Conservation (phyloP, 345 rosid species). For the Cardiospermum halicacabum region DNA sequence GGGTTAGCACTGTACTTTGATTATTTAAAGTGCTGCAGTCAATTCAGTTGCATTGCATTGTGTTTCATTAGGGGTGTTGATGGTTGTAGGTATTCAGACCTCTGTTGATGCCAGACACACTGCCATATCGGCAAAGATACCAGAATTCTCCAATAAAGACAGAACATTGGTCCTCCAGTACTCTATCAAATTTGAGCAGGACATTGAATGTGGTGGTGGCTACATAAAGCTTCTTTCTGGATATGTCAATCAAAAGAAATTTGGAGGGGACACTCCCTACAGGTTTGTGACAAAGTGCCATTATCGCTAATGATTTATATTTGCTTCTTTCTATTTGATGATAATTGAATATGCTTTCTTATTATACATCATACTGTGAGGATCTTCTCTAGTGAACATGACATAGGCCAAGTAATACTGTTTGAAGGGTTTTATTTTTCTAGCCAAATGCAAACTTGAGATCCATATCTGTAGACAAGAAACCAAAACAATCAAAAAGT, state of each 20-base stretch:
- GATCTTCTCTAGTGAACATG: background rate
- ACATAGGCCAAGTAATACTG: background rate
- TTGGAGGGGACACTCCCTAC: slow-evolving; percentile 46
- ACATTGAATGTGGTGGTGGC: slow-evolving; percentile 55
- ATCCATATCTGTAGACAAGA: background rate
- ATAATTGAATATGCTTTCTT: background rate
- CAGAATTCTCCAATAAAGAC: slow-evolving; percentile 44
- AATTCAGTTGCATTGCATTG: background rate
- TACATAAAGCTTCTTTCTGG: slow-evolving; percentile 46
- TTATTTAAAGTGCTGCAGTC: background rate
- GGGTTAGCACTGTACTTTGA: no score
- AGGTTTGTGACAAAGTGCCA: slow-evolving; percentile 18
- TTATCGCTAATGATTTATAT: background rate
- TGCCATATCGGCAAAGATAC: slow-evolving; percentile 56
- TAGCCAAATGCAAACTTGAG: background rate
- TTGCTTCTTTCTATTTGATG: background rate
- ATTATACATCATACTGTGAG: background rate
- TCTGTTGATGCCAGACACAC: slow-evolving; percentile 31
- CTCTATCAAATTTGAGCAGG: slow-evolving; percentile 51
- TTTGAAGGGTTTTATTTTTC: background rate
- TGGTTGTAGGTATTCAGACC: slow-evolving; percentile 36
- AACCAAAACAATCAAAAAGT: background rate
- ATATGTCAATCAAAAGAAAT: slow-evolving; percentile 37
- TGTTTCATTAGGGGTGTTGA: background rate
- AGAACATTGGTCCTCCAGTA: slow-evolving; percentile 51